Conservation (phyloP, 768 basidiomycete species). For the Hericium coralloides region DNA sequence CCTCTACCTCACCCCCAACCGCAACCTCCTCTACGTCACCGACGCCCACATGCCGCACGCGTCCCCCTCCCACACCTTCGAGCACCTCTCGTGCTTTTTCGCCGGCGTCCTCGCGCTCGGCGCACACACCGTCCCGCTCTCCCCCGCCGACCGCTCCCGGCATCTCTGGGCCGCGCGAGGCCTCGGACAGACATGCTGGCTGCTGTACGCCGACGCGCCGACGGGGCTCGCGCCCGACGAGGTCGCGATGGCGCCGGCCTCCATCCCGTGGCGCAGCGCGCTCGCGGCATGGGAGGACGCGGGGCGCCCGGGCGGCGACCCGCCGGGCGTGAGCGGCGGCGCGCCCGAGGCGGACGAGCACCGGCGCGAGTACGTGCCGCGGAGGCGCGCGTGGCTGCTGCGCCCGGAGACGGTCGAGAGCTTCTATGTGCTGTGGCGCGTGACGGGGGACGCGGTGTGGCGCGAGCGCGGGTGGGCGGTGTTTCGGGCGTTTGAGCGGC, state of each 20-base stretch:
- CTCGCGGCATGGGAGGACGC: neutral
- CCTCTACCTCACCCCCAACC: constrained; percentile 57
- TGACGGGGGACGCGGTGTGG: constrained; percentile 54
- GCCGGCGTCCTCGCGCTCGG: constrained; percentile 71
- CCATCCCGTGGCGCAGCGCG: neutral
- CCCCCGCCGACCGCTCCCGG: constrained; percentile 35
- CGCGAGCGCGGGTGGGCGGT: constrained; percentile 53
- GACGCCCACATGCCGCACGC: constrained; percentile 32
- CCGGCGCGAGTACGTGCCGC: neutral
- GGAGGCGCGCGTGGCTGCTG: neutral
- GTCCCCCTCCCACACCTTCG: constrained; percentile 43
- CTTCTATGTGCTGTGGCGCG: constrained; percentile 54
- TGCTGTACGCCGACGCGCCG: constrained; percentile 63
- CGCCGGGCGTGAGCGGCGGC: neutral
- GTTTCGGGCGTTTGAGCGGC: constrained; percentile 29
- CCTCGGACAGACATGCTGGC: constrained; percentile 64
- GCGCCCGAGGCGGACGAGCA: neutral
- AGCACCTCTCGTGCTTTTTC: constrained; percentile 73
- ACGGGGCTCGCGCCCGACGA: constrained; percentile 64
- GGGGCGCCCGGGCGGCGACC: neutral
- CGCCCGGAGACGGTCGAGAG: constrained; percentile 4
- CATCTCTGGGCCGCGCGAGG: constrained; percentile 74
- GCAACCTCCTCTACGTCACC: constrained; percentile 52
- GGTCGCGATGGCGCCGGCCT: constrained; percentile 26
- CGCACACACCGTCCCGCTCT: constrained; percentile 49